A percentile compares a stretch with the other conserved stretches of the same genome.
phyloP scores from a whole-genome alignment of 768 basidiomycete species.

The Suillus alpinus region DNA sequence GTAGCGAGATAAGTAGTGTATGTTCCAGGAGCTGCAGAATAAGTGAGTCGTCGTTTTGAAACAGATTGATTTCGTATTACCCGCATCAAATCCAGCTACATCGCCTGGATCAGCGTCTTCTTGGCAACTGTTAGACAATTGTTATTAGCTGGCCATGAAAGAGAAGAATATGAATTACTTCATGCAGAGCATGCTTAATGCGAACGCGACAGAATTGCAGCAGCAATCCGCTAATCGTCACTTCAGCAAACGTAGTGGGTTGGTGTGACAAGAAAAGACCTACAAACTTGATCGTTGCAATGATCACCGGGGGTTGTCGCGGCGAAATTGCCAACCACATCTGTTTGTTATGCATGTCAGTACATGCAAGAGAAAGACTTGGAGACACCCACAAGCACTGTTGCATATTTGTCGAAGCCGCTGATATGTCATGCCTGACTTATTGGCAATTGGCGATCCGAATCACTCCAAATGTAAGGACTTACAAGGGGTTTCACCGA shows the following conservation, averaged over 20 bases:
- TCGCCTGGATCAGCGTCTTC: slow-evolving; percentile 11
- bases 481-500: slow-evolving; percentile 24
- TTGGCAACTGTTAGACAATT: slow-evolving; percentile 14
- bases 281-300: slow-evolving; percentile 3
- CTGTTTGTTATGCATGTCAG: background rate
- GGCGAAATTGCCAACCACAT: background rate
- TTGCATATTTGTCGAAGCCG: slow-evolving; percentile 22
- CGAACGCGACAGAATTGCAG: slow-evolving; percentile 22
- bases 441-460: background rate
- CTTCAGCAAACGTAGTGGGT: background rate
- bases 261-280: background rate
- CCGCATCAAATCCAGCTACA: slow-evolving; percentile 1
- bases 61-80: background rate
- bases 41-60: background rate
- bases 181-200: slow-evolving; percentile 24
- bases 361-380: background rate
- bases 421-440: slow-evolving; percentile 20
- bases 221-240: slow-evolving; percentile 13
- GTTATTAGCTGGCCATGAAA: background rate
- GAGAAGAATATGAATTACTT: slow-evolving; percentile 10
- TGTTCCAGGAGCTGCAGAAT: slow-evolving; percentile 15
- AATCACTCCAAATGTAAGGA: background rate
- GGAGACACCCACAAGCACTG: slow-evolving; percentile 10
- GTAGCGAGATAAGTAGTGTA: slow-evolving; percentile 15
- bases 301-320: background rate